These are phyloP conservation scores for Xylariaceae sp. DNA, from an alignment of 2,329 filamentous ascomycete species.

Conservation along the genomic window DNA sequence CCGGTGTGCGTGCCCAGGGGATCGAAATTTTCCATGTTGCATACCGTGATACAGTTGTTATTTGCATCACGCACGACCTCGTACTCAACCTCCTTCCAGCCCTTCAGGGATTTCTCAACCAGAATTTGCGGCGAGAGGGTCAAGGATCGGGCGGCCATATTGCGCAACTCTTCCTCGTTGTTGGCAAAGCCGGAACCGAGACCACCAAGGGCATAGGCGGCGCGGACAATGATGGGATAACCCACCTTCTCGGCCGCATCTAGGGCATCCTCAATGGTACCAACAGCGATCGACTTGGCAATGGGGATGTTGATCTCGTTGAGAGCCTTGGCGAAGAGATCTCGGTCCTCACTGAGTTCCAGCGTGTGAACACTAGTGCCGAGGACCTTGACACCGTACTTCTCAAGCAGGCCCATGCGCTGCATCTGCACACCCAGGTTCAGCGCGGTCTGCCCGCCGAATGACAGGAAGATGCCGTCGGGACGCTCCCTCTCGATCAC, in stretches of 20 bases:
- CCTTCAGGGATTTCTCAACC: constrained; percentile 97
- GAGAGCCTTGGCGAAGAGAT: constrained; percentile 89
- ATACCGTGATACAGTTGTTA: constrained; percentile 99
- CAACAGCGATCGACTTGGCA: constrained; percentile 88
- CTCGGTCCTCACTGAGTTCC: constrained; percentile 90
- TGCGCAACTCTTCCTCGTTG: constrained; percentile 86
- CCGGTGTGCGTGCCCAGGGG: constrained; percentile 96
- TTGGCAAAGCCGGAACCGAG: constrained; percentile 94
- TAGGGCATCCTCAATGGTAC: constrained; percentile 85
- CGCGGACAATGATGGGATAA: constrained; percentile 96
- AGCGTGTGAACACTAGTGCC: constrained; percentile 92
- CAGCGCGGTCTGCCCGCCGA: constrained; percentile 93
- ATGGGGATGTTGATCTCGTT: constrained; percentile 98
- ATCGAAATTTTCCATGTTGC: constrained; percentile 99
- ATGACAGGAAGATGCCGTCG: constrained; percentile 94
- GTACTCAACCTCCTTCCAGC: constrained; percentile 99
- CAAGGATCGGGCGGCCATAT: constrained; percentile 86
- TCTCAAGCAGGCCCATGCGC: constrained; percentile 88
- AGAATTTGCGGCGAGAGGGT: constrained; percentile 93
- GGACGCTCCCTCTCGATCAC: constrained; percentile 94
- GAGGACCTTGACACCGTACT: constrained; percentile 90
- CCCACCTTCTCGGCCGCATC: constrained; percentile 79
- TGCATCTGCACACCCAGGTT: constrained; percentile 98
- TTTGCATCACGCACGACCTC: constrained; percentile 94
- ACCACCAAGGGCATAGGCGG: constrained; percentile 92